Percentiles rank a stretch among this genome's conserved stretches.
phyloP scores from a whole-genome alignment of 1,139 yeast species.

The Hanseniaspora uvarum region DNA sequence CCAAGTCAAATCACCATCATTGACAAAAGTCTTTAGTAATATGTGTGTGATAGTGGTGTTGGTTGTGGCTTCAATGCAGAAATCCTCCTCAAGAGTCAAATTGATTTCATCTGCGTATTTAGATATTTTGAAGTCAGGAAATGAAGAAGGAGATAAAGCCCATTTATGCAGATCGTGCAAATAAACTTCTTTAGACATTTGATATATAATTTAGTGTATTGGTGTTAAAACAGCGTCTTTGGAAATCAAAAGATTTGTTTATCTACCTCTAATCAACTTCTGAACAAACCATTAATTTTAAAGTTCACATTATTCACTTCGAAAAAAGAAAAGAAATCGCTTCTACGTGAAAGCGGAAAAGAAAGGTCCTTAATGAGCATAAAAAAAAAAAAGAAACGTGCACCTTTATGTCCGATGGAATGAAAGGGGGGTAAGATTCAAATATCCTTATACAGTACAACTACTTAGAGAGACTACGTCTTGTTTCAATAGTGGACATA shows the following conservation, averaged over 20 bases:
- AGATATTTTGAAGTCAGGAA: conserved; percentile 3
- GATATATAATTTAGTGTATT: neutral
- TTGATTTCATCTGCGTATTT: conserved; percentile 4
- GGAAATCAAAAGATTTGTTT: too few species aligned
- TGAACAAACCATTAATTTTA: too few species aligned
- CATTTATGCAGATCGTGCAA: conserved; percentile 9
- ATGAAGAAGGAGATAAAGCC: conserved; percentile 5
- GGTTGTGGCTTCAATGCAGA: neutral
- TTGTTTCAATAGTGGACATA: too few species aligned
- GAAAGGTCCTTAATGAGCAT: neutral
- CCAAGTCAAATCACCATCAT: conserved; percentile 1
- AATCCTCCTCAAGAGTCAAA: conserved; percentile 15
- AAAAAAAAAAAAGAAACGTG: neutral
- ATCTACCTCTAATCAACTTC: too few species aligned
- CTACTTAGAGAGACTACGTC: too few species aligned
- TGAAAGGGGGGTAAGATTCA: too few species aligned
- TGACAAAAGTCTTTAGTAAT: neutral
- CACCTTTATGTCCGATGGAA: neutral
- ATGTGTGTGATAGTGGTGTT: conserved; percentile 10
- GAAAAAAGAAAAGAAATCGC: too few species aligned
- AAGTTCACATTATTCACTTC: too few species aligned
- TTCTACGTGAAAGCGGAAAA: neutral
- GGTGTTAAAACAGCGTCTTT: too few species aligned
- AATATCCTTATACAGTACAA: too few species aligned
- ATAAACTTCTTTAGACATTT: conserved; percentile 14